Evolutionary conservation across 495 filamentous ascomycete species (phyloP).

Genomic region (Pyronema domesticum): DNA sequence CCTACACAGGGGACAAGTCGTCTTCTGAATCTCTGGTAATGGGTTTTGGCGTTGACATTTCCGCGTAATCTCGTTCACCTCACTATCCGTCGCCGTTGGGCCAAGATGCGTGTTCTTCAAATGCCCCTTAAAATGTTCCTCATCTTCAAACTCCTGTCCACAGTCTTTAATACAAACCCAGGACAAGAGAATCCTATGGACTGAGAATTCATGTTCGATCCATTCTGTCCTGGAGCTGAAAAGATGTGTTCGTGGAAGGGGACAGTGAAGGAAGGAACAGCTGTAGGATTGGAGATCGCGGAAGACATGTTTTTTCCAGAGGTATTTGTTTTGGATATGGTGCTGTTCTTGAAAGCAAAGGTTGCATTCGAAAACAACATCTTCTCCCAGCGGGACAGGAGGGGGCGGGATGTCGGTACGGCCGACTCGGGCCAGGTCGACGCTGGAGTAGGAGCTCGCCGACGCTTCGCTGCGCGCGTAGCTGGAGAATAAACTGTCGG

Average conservation of each 20-base stretch:
- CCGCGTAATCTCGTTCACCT: background rate
- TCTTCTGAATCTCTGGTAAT: background rate
- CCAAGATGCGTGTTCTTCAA: constrained; percentile 3
- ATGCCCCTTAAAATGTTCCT: constrained; percentile 1
- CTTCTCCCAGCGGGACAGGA: constrained; percentile 4
- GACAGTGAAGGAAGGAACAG: constrained; percentile 3
- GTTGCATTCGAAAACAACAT: constrained; percentile 2
- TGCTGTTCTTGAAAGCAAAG: constrained; percentile 7
- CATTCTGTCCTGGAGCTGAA: constrained; percentile 5
- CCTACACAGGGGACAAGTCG: constrained; percentile 1
- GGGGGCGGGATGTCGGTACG: background rate
- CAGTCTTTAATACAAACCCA: constrained; percentile 8
- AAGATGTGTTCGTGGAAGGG: constrained; percentile 1
- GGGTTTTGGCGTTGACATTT: constrained; percentile 2
- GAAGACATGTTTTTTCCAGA: constrained; percentile 8
- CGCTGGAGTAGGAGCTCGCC: background rate
- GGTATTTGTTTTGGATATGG: background rate
- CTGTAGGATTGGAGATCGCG: constrained; percentile 11
- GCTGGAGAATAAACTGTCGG: background rate
- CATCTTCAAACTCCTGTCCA: constrained; percentile 3
- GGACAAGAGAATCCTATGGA: background rate
- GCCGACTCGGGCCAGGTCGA: background rate
- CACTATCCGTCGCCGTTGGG: background rate
- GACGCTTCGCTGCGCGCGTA: constrained; percentile 2
- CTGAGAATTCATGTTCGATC: constrained; percentile 8